These are phyloP conservation scores for Yarrowia deformans DNA, from an alignment of 805 yeast species.

Conservation along the genomic window DNA sequence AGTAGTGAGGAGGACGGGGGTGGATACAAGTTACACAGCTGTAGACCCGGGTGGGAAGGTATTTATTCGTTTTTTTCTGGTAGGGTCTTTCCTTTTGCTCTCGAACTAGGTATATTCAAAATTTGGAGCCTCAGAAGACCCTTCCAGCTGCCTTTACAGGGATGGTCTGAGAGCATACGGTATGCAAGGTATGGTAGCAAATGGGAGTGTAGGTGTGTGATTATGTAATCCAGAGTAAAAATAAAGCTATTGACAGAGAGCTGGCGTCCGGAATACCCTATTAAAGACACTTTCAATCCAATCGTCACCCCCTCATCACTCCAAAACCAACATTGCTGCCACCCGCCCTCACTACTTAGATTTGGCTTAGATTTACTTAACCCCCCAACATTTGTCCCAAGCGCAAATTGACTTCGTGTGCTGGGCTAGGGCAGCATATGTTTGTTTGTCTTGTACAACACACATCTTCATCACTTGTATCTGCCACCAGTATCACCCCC, in stretches of 20 bases:
- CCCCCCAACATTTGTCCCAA: not conserved
- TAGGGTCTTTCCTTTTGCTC: too few species aligned
- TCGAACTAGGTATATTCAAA: too few species aligned
- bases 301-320: not conserved
- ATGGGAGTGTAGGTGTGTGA: not conserved
- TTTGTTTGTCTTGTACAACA: conserved; percentile 3
- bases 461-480: conserved; percentile 5
- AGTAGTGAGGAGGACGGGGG: too few species aligned
- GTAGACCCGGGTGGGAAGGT: too few species aligned
- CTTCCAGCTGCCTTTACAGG: not conserved
- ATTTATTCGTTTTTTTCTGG: too few species aligned
- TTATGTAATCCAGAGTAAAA: too few species aligned
- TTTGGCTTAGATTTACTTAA: not conserved
- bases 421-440: conserved; percentile 31
- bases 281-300: too few species aligned
- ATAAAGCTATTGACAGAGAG: too few species aligned
- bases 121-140: not conserved
- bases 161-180: not conserved
- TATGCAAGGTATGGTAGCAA: conserved; percentile 15
- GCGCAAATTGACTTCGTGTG: not conserved
- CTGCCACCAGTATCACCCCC: not conserved
- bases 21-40: too few species aligned
- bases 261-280: too few species aligned
- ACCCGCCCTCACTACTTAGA: not conserved
- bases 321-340: not conserved